These are phyloP conservation scores for Meripilus lineatus DNA, from an alignment of 1,284 basidiomycete species.

Conservation along the genomic window DNA sequence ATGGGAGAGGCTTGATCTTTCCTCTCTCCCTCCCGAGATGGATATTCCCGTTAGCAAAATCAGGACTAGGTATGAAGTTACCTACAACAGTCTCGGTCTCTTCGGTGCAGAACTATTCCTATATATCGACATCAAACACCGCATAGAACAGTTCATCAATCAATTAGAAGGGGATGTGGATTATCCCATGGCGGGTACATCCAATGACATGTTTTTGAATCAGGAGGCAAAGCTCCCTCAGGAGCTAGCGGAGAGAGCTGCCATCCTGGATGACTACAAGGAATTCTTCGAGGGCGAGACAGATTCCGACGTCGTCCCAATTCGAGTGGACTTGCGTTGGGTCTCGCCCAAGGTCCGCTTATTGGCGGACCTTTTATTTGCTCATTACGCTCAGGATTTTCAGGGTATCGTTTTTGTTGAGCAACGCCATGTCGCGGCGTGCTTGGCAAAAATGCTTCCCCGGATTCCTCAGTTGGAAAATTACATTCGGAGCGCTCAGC, in stretches of 20 bases:
- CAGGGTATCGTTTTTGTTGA: constrained; percentile 83
- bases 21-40: constrained; percentile 36
- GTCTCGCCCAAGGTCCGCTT: constrained; percentile 67
- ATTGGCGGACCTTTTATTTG: constrained; percentile 57
- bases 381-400: constrained; percentile 50
- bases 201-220: not conserved
- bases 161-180: constrained; percentile 25
- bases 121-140: constrained; percentile 50
- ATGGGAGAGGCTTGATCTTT: constrained; percentile 47
- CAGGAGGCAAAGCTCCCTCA: constrained; percentile 23
- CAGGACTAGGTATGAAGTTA: constrained; percentile 53
- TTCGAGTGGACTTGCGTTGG: constrained; percentile 48
- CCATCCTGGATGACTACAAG: constrained; percentile 47
- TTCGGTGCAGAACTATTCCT: constrained; percentile 59
- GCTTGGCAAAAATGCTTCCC: constrained; percentile 59
- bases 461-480: constrained; percentile 51
- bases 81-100: constrained; percentile 46
- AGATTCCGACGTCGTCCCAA: constrained; percentile 29
- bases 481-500: constrained; percentile 54
- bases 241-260: constrained; percentile 40
- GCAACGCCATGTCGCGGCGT: constrained; percentile 73
- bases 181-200: constrained; percentile 12
- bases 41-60: constrained; percentile 53
- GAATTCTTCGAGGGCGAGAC: constrained; percentile 39
- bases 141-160: constrained; percentile 34